A percentile compares a stretch with the other conserved stretches of the same genome.
phyloP scores from a whole-genome alignment of 225 moss, liverwort and hornwort species.

The Polytrichum commune region DNA sequence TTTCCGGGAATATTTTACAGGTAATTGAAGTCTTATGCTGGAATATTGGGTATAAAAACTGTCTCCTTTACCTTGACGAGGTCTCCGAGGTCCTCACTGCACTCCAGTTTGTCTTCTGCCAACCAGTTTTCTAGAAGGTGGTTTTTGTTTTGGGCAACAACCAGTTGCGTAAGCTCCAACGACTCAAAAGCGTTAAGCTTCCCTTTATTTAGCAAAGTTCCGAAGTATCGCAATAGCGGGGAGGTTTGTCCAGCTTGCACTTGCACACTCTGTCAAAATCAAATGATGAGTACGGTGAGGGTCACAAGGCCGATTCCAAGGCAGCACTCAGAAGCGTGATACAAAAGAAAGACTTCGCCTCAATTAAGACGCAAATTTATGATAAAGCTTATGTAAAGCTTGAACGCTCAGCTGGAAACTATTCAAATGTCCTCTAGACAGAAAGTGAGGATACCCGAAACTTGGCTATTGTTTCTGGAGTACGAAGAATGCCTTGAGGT shows the following conservation, averaged over 20 bases:
- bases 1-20: no score
- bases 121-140: slow-evolving; percentile 96
- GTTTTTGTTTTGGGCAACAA: slow-evolving; percentile 97
- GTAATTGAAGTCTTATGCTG: no score
- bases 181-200: slow-evolving; percentile 88
- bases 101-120: slow-evolving; percentile 99
- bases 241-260: slow-evolving; percentile 94
- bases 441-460: slow-evolving; percentile 59
- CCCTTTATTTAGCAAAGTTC: slow-evolving; percentile 88
- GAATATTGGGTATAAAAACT: no score
- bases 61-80: slow-evolving; percentile 73
- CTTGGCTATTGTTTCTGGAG: slow-evolving; percentile 90
- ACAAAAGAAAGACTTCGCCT: no score
- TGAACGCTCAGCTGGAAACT: no score
- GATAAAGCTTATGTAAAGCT: no score
- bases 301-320: no score
- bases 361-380: no score
- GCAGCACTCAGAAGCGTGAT: no score
- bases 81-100: slow-evolving; percentile 98
- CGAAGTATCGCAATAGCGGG: slow-evolving; percentile 94
- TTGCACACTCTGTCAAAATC: slow-evolving; percentile 82
- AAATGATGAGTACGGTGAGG: not conserved
- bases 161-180: slow-evolving; percentile 91
- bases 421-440: no score
- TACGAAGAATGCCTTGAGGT: slow-evolving; percentile 95